Conservation (phyloP, 441 rosid genomes). For the Jatropha podagrica region DNA sequence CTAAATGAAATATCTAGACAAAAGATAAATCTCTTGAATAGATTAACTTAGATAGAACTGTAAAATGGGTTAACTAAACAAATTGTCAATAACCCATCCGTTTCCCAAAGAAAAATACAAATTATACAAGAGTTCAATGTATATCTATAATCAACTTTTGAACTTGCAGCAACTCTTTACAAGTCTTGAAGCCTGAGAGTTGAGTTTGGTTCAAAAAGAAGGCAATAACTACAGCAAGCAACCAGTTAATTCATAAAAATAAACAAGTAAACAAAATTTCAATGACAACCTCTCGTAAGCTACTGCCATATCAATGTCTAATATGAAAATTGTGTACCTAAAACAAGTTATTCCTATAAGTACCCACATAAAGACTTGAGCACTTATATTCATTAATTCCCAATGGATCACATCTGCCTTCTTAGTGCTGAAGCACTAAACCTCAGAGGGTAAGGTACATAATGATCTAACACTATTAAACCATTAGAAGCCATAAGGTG, state of each 20-base stretch:
- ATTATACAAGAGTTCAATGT: neutral
- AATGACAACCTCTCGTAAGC: neutral
- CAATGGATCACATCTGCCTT: neutral
- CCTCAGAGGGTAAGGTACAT: neutral
- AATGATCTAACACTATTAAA: neutral
- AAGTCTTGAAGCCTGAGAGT: neutral
- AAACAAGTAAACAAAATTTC: neutral
- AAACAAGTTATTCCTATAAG: neutral
- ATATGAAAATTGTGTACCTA: neutral
- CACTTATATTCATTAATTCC: neutral
- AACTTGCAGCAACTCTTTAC: slow-evolving; percentile 4
- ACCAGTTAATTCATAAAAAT: neutral
- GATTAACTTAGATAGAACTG: neutral
- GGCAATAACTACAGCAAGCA: neutral
- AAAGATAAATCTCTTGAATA: neutral
- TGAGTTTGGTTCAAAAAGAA: neutral
- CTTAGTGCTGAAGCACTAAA: slow-evolving; percentile 1
- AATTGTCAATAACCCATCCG: neutral
- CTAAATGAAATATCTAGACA: neutral
- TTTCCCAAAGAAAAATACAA: neutral
- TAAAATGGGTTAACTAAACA: neutral
- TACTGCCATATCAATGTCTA: neutral
- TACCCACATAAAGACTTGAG: neutral
- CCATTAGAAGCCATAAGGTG: neutral
- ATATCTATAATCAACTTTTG: neutral